Conservation (phyloP, 805 yeast species). For the Starmerella tilneyi region DNA sequence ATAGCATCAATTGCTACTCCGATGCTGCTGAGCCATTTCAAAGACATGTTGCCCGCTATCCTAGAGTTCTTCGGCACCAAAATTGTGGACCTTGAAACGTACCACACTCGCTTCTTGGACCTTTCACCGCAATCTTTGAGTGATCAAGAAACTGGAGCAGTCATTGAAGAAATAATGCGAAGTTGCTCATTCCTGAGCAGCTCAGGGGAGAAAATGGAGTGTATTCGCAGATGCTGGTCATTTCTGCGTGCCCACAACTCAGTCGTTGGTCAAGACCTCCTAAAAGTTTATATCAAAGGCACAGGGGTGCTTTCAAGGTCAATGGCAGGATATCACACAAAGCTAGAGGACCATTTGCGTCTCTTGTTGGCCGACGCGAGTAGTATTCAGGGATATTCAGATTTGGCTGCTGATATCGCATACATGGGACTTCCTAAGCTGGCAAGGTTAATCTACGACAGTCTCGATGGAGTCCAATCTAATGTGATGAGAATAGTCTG, state of each 20-base stretch:
- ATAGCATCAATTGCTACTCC: background rate
- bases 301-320: background rate
- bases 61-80: background rate
- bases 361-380: background rate
- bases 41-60: background rate
- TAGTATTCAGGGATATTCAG: background rate
- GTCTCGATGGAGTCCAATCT: background rate
- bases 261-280: background rate
- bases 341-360: background rate
- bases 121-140: background rate
- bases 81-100: background rate
- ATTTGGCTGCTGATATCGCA: background rate
- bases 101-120: background rate
- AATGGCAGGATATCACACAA: background rate
- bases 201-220: conserved; percentile 1
- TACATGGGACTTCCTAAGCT: background rate
- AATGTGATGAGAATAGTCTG: background rate
- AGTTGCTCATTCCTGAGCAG: background rate
- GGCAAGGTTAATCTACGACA: background rate
- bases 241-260: background rate
- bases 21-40: background rate
- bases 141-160: background rate
- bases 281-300: background rate
- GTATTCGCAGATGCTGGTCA: background rate
- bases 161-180: conserved; percentile 1